Percentiles rank a stretch among this genome's conserved stretches.
phyloP scores from a whole-genome alignment of 2,329 filamentous ascomycete genomes.

The Stagonosporopsis vannaccii region DNA sequence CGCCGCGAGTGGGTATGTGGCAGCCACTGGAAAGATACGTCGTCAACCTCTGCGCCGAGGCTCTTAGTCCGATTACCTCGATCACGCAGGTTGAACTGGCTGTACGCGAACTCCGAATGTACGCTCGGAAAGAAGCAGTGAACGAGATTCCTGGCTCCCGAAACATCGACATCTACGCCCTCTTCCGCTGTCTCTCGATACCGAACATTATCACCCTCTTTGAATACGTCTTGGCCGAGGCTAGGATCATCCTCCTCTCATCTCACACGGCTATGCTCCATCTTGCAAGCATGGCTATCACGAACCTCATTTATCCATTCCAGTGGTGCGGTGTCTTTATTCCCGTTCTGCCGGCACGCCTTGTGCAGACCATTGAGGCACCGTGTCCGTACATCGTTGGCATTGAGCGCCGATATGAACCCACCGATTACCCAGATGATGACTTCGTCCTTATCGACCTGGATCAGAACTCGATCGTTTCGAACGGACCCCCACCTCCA shows the following conservation, averaged over 20 bases:
- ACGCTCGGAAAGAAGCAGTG: slow-evolving; percentile 87
- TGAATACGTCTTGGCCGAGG: slow-evolving; percentile 91
- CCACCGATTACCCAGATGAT: slow-evolving; percentile 85
- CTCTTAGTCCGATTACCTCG: slow-evolving; percentile 87
- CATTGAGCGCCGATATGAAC: slow-evolving; percentile 90
- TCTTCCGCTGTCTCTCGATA: slow-evolving; percentile 89
- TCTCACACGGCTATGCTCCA: slow-evolving; percentile 97
- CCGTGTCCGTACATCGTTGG: slow-evolving; percentile 98
- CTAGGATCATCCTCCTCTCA: slow-evolving; percentile 93
- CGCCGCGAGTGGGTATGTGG: slow-evolving; percentile 91
- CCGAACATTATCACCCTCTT: slow-evolving; percentile 92
- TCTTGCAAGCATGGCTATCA: slow-evolving; percentile 85
- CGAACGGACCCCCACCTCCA: slow-evolving; percentile 76
- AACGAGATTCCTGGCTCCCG: slow-evolving; percentile 94
- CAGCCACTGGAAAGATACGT: slow-evolving; percentile 96
- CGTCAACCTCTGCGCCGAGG: slow-evolving; percentile 94
- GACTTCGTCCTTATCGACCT: slow-evolving; percentile 96
- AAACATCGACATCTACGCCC: slow-evolving; percentile 88
- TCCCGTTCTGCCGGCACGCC: slow-evolving; percentile 83
- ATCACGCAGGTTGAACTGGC: slow-evolving; percentile 95
- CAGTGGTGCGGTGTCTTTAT: slow-evolving; percentile 96
- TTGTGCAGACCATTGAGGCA: slow-evolving; percentile 90
- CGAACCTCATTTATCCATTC: slow-evolving; percentile 84
- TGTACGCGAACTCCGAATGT: slow-evolving; percentile 87
- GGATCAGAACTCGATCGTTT: slow-evolving; percentile 88